Conservation (phyloP, 2,329 filamentous ascomycete species). For the Xylariaceae sp. region DNA sequence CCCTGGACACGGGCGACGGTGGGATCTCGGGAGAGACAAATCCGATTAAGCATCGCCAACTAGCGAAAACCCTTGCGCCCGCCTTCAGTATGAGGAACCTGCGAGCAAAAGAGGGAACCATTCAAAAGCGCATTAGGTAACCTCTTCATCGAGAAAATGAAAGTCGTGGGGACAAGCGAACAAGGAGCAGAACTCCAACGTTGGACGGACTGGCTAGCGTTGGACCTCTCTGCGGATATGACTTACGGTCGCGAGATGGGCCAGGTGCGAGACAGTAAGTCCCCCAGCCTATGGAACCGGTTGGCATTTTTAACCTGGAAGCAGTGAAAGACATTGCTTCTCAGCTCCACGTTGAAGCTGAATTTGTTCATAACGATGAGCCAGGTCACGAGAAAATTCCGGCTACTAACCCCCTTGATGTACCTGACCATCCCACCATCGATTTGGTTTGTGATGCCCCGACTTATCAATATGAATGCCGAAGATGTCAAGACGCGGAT, state of each 20-base stretch:
- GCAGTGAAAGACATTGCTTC: slow-evolving; percentile 11
- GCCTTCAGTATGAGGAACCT: slow-evolving; percentile 11
- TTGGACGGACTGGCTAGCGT: slow-evolving; percentile 29
- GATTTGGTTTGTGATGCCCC: slow-evolving; percentile 3
- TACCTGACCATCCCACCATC: slow-evolving; percentile 22
- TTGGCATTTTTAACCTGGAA: neutral
- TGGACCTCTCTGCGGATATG: slow-evolving; percentile 29
- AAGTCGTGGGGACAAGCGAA: slow-evolving; percentile 1
- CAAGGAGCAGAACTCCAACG: slow-evolving; percentile 12
- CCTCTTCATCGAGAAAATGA: slow-evolving; percentile 15
- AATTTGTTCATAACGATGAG: slow-evolving; percentile 13
- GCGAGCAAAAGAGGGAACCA: slow-evolving; percentile 1
- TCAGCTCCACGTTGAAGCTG: slow-evolving; percentile 5
- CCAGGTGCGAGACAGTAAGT: slow-evolving; percentile 26
- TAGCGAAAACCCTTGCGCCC: slow-evolving; percentile 8
- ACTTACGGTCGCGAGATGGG: slow-evolving; percentile 21
- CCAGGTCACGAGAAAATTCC: slow-evolving; percentile 20
- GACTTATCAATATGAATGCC: slow-evolving; percentile 13
- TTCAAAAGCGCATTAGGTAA: slow-evolving; percentile 13
- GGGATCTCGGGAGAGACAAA: slow-evolving; percentile 11
- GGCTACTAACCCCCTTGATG: slow-evolving; percentile 18
- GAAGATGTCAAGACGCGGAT: slow-evolving; percentile 24
- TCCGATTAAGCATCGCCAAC: slow-evolving; percentile 12
- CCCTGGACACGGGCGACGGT: neutral
- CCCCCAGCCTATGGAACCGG: neutral